Evolutionary conservation across 805 yeast species (phyloP).

Genomic region (Ogataea sp.): DNA sequence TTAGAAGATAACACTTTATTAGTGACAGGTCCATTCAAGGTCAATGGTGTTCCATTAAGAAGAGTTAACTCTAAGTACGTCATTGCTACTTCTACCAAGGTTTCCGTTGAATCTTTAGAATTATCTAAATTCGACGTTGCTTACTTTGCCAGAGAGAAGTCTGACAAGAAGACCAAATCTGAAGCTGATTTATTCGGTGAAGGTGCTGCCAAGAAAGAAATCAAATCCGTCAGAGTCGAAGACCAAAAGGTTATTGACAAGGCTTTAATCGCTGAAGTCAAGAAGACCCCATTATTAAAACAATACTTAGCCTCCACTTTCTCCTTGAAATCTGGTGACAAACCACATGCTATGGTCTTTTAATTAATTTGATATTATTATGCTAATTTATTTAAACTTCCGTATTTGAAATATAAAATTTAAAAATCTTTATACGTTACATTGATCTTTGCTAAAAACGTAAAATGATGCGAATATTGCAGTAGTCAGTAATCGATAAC

Average conservation of each 20-base stretch:
- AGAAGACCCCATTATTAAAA: constrained; percentile 94
- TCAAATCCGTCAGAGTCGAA: constrained; percentile 88
- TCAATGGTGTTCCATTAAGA: constrained; percentile 99
- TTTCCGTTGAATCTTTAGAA: constrained; percentile 71
- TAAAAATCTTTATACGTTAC: not conserved
- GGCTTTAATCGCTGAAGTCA: constrained; percentile 86
- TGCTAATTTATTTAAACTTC: not conserved
- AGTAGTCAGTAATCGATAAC: no score
- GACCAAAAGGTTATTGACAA: constrained; percentile 96
- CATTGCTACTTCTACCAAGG: constrained; percentile 95
- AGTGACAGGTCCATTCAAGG: constrained; percentile 98
- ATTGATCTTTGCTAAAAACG: not conserved
- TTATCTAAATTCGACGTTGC: constrained; percentile 87
- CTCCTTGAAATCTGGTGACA: constrained; percentile 97
- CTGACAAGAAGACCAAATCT: constrained; percentile 72
- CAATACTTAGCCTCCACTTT: constrained; percentile 93
- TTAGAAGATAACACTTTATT: constrained; percentile 97
- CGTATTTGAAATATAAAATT: not conserved
- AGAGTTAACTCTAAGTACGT: constrained; percentile 98
- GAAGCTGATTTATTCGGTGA: constrained; percentile 89
- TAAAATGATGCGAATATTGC: not conserved
- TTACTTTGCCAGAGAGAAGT: constrained; percentile 95
- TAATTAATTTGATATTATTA: constrained; percentile 36
- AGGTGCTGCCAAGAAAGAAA: constrained; percentile 69
- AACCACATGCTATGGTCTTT: constrained; percentile 96